Conservation (phyloP, 108 stramenopile species). For the Skeletonema costatum region DNA sequence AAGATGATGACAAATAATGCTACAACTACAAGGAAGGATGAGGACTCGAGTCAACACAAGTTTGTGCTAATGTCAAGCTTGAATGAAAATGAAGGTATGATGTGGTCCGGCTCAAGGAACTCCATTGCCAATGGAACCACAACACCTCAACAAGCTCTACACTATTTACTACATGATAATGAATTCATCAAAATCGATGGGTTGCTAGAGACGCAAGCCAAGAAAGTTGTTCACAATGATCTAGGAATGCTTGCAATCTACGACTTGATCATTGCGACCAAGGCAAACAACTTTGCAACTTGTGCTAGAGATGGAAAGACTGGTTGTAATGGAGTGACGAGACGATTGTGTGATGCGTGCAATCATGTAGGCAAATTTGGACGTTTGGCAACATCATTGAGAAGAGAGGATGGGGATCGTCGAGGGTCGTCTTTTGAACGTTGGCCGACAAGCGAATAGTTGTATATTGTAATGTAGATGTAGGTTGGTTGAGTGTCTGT, state of each 20-base stretch:
- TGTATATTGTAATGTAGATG: too few species aligned
- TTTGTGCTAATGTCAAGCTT: constrained; percentile 22
- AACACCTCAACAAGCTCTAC: background rate
- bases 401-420: background rate
- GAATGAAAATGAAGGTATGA: constrained; percentile 16
- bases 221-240: constrained; percentile 2
- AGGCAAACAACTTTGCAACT: constrained; percentile 19
- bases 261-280: constrained; percentile 29
- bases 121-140: background rate
- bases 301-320: constrained; percentile 7
- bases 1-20: background rate
- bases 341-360: constrained; percentile 4
- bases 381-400: constrained; percentile 4
- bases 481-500: too few species aligned
- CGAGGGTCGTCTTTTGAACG: background rate
- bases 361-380: constrained; percentile 31
- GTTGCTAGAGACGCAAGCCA: background rate
- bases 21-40: background rate
- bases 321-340: background rate
- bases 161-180: background rate
- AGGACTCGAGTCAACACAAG: background rate
- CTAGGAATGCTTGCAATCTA: constrained; percentile 25
- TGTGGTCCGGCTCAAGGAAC: constrained; percentile 20
- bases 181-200: constrained; percentile 8
- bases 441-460: background rate